phyloP scores from a whole-genome alignment of 768 basidiomycete genomes.

The Lentinus tigrinus region DNA sequence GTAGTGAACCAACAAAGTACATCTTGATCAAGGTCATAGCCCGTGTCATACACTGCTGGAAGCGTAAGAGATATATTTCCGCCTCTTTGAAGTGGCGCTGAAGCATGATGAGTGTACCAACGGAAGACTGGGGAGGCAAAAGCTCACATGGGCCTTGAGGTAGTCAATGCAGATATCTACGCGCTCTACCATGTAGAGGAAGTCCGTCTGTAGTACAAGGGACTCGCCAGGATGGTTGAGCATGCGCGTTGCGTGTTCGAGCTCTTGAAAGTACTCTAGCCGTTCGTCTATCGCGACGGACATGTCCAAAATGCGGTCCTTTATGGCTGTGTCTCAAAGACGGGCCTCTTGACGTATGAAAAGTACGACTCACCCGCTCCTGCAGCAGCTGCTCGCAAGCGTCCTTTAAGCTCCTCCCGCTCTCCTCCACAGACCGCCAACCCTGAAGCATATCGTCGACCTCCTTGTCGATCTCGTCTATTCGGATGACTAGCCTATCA shows the following conservation, averaged over 20 bases:
- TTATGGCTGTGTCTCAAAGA: not conserved
- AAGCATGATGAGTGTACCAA: not conserved
- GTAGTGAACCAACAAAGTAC: slow-evolving; percentile 86
- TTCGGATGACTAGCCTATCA: slow-evolving; percentile 65
- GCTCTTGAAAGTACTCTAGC: slow-evolving; percentile 91
- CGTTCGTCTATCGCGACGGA: slow-evolving; percentile 82
- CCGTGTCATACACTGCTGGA: slow-evolving; percentile 97
- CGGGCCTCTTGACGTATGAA: not conserved
- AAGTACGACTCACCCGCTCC: slow-evolving; percentile 66
- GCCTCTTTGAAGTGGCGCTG: slow-evolving; percentile 92
- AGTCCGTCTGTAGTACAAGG: slow-evolving; percentile 86
- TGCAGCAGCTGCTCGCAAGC: slow-evolving; percentile 89
- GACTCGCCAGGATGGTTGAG: slow-evolving; percentile 93
- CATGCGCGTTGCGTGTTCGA: slow-evolving; percentile 91
- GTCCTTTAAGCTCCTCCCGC: slow-evolving; percentile 87
- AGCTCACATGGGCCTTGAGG: slow-evolving; percentile 77
- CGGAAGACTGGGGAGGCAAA: not conserved
- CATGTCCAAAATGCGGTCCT: slow-evolving; percentile 77
- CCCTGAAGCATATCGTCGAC: slow-evolving; percentile 81
- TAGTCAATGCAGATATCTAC: slow-evolving; percentile 95
- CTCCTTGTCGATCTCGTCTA: slow-evolving; percentile 71
- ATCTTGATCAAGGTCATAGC: slow-evolving; percentile 98
- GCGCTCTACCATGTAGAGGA: slow-evolving; percentile 93
- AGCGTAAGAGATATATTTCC: slow-evolving; percentile 92
- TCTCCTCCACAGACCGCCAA: slow-evolving; percentile 87